These are phyloP conservation scores for Pestalotiopsis sp. DNA, from an alignment of 2,329 filamentous ascomycete genomes.

Conservation along the genomic window DNA sequence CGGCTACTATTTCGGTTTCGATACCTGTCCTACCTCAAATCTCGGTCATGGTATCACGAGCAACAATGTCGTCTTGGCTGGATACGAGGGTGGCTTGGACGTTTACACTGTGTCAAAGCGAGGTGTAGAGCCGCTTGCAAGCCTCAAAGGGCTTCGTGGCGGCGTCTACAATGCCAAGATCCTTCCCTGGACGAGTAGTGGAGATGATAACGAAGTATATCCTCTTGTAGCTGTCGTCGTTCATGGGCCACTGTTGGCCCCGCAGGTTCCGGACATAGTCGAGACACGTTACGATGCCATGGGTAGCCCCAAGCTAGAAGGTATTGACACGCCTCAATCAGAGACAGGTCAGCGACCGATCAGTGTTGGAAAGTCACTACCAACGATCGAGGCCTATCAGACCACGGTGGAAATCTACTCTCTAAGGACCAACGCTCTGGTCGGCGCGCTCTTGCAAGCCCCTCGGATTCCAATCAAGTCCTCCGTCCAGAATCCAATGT, in stretches of 20 bases:
- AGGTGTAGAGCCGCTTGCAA: slow-evolving; percentile 69
- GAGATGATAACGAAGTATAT: slow-evolving; percentile 57
- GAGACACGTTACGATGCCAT: slow-evolving; percentile 40
- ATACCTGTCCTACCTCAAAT: slow-evolving; percentile 60
- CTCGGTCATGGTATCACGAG: slow-evolving; percentile 39
- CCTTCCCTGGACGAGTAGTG: slow-evolving; percentile 64
- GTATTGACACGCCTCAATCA: slow-evolving; percentile 43
- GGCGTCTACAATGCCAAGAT: slow-evolving; percentile 83
- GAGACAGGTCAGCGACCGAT: slow-evolving; percentile 40
- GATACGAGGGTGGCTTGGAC: slow-evolving; percentile 79
- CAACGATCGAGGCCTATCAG: slow-evolving; percentile 68
- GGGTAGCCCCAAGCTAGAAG: slow-evolving; percentile 43
- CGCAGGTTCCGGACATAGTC: slow-evolving; percentile 35
- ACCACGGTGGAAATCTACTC: slow-evolving; percentile 91
- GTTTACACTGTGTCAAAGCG: slow-evolving; percentile 74
- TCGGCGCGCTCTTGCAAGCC: slow-evolving; percentile 75
- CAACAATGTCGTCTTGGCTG: slow-evolving; percentile 73
- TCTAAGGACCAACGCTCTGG: slow-evolving; percentile 69
- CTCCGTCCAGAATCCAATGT: slow-evolving; percentile 63
- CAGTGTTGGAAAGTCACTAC: slow-evolving; percentile 34
- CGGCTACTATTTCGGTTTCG: slow-evolving; percentile 82
- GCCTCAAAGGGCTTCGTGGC: slow-evolving; percentile 76
- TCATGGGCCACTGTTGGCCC: slow-evolving; percentile 71
- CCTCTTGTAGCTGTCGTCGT: slow-evolving; percentile 80
- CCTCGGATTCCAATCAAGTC: slow-evolving; percentile 63